Percentiles rank a stretch among this genome's conserved stretches.
phyloP scores from a whole-genome alignment of 1,284 basidiomycete genomes.

The Papiliotrema flavescens region DNA sequence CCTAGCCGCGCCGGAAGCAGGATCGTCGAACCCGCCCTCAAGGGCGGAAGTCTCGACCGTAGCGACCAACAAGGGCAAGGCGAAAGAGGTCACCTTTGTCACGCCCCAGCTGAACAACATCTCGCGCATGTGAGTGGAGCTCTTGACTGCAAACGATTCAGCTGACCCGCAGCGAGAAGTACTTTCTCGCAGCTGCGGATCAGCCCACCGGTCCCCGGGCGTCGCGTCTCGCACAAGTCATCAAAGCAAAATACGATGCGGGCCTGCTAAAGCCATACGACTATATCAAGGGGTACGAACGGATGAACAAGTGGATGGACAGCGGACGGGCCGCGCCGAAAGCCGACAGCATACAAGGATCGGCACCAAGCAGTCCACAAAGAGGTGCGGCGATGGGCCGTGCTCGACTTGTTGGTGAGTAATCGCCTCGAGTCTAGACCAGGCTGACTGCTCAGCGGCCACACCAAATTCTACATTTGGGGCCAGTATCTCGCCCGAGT shows the following conservation, averaged over 20 bases:
- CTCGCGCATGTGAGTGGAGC: conserved; percentile 28
- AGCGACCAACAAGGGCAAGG: conserved; percentile 21
- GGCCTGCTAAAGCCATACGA: conserved; percentile 93
- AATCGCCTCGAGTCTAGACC: neutral
- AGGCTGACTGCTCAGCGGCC: neutral
- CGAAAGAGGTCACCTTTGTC: conserved; percentile 11
- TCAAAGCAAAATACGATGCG: conserved; percentile 94
- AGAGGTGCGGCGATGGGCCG: neutral
- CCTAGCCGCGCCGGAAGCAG: neutral
- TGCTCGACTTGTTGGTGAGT: conserved; percentile 5
- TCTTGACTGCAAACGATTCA: neutral
- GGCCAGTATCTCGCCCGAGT: conserved; percentile 66
- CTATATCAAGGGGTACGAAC: conserved; percentile 89
- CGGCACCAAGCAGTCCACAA: conserved; percentile 20
- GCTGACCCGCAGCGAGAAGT: conserved; percentile 61
- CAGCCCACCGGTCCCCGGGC: conserved; percentile 88
- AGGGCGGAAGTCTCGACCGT: neutral
- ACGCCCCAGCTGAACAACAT: conserved; percentile 17
- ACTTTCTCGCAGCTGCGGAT: conserved; percentile 91
- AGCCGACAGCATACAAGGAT: conserved; percentile 22
- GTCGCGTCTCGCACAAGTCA: conserved; percentile 85
- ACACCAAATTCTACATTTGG: conserved; percentile 16
- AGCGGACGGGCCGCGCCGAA: conserved; percentile 48
- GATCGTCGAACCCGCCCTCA: neutral
- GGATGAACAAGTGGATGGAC: conserved; percentile 92